Percentiles rank a stretch among this genome's conserved stretches.
Conservation (phyloP, 768 basidiomycete species). For the Lentinula edodes region DNA sequence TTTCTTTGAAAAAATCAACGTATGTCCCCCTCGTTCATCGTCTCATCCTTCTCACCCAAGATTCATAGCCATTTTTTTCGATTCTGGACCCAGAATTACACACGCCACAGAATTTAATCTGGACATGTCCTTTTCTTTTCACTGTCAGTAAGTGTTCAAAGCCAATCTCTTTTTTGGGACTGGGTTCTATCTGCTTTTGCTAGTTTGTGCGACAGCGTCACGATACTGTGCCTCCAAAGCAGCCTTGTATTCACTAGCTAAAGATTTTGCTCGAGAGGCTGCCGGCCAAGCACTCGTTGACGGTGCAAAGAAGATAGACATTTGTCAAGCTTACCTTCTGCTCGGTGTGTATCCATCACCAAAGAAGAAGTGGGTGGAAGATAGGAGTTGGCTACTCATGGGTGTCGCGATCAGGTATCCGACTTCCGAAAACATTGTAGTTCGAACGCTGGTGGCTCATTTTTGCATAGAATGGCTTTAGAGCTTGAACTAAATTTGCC, state of each 20-base stretch:
- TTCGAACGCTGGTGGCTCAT: background rate
- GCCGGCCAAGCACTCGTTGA: constrained; percentile 57
- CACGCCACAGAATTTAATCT: constrained; percentile 46
- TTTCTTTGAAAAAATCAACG: constrained; percentile 52
- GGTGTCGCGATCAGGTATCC: constrained; percentile 62
- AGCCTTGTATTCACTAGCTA: constrained; percentile 49
- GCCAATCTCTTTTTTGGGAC: background rate
- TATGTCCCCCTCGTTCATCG: constrained; percentile 16
- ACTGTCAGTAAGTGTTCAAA: constrained; percentile 44
- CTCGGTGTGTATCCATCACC: constrained; percentile 60
- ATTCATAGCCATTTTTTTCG: constrained; percentile 46
- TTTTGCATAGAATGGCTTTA: constrained; percentile 53
- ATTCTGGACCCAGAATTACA: constrained; percentile 54
- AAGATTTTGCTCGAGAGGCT: constrained; percentile 57
- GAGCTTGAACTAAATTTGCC: constrained; percentile 65
- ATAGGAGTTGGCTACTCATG: constrained; percentile 67
- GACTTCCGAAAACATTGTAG: background rate
- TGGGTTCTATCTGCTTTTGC: constrained; percentile 3
- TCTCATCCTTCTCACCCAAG: constrained; percentile 7
- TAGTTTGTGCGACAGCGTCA: constrained; percentile 68
- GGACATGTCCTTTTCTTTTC: constrained; percentile 53
- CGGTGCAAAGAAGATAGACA: constrained; percentile 64
- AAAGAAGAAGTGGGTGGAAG: constrained; percentile 62
- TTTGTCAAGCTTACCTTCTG: constrained; percentile 72
- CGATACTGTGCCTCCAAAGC: constrained; percentile 55